Evolutionary conservation across 805 yeast species (phyloP), one percentile per base, ranked within the genome.

Genomic region (Spathaspora girioi): DNA sequence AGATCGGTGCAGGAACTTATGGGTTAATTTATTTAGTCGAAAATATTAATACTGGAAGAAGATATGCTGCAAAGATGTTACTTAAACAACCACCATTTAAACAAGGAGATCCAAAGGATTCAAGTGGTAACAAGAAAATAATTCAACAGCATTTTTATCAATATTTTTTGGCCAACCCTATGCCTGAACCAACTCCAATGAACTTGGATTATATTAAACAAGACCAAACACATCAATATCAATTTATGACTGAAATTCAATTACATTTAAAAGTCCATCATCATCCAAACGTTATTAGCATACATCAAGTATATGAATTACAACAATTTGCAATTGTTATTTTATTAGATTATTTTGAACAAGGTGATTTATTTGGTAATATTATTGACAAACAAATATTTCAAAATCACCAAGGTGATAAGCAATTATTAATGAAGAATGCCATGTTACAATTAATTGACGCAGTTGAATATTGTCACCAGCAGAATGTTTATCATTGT

Each of bases 291-390:
- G 80, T 93, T 26, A 81, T 87, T 32, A 77, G 87, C 12, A 86
- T 93, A 45, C 86, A 86, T 59, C 84, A 86, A 59, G 88, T 89
- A 43, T 76, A 86, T 55, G 86, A 83, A 53, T 75, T 82, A 15
- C 80, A 79, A 47, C 68, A 75, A 38, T 48, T 65, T 46, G 84
- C 84, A 2, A 63, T 82, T 18, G 84, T 88, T 59, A 84, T 89
- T 20, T 77, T 93, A 9, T 86, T 92, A 89, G 98, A 93, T 66
- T 90, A 88, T 67, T 87, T 78, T 63, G 80, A 84, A 23, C 88
- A 86, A 57, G 96, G 96, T 47, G 99, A 93, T 65, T 76, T 93
- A 53, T 94, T 93, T 67, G 80, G 84, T 48, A 85, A 89, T 50
- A 93, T 93, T 50, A 93, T 92, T 42, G 96, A 89, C 51, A 72